Conservation (phyloP, 2,329 filamentous ascomycete species). For the Sporothrix curviconia region DNA sequence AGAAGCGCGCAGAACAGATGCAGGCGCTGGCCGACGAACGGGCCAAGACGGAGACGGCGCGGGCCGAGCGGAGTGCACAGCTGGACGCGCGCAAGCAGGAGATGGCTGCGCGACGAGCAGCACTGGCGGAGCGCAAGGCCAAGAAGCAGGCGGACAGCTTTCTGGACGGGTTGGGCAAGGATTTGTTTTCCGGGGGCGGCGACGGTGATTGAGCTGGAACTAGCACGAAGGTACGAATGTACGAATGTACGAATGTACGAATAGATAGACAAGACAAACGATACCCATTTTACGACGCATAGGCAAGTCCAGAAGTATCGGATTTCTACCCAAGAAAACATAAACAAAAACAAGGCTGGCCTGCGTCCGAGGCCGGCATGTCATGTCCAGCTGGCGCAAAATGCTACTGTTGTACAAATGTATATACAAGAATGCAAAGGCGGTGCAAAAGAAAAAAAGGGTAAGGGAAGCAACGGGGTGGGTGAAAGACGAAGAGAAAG, state of each 20-base stretch:
- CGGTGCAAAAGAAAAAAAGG: background rate
- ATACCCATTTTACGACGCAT: background rate
- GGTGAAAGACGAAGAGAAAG: background rate
- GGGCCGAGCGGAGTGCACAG: constrained; percentile 49
- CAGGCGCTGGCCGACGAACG: constrained; percentile 60
- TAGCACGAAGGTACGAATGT: background rate
- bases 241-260: background rate
- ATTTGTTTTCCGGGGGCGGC: background rate
- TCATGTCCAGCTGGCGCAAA: constrained; percentile 1
- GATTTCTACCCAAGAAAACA: background rate
- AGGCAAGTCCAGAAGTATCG: background rate
- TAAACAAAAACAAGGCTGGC: background rate
- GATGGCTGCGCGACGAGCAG: constrained; percentile 57
- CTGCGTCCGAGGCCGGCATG: background rate
- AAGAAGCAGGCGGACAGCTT: constrained; percentile 32
- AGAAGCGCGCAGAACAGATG: constrained; percentile 64
- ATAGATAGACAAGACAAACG: background rate
- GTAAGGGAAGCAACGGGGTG: background rate
- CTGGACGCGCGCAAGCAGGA: constrained; percentile 57
- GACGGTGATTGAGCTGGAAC: background rate
- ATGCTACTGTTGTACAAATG: background rate
- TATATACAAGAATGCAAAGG: background rate
- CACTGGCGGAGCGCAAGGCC: constrained; percentile 43
- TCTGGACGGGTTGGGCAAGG: constrained; percentile 28
- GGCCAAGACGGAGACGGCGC: constrained; percentile 58